These are phyloP conservation scores for Boletus rubroflammeus DNA, from an alignment of 768 basidiomycete species.

Conservation along the genomic window DNA sequence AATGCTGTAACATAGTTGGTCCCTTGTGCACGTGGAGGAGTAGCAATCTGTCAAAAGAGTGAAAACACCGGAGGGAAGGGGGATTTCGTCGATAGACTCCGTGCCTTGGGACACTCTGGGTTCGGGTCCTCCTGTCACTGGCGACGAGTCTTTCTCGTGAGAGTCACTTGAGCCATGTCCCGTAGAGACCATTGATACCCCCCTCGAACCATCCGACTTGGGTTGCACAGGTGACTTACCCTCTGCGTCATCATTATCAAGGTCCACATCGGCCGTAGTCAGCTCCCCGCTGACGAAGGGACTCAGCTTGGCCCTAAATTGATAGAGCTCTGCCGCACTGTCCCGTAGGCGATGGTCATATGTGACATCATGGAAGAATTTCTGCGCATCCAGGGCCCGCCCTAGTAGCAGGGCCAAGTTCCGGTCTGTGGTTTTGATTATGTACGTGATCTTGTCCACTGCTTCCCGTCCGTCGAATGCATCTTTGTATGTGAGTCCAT, in stretches of 20 bases:
- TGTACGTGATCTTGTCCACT: conserved; percentile 94
- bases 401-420: conserved; percentile 95
- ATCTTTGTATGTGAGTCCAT: conserved; percentile 94
- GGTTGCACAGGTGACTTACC: conserved; percentile 26
- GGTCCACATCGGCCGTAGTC: conserved; percentile 32
- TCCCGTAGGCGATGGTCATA: conserved; percentile 96
- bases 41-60: conserved; percentile 97
- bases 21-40: conserved; percentile 93
- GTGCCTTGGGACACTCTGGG: conserved; percentile 37
- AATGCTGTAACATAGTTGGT: conserved; percentile 95
- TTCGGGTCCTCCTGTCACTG: conserved; percentile 18
- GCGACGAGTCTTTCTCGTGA: conserved; percentile 34
- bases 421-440: conserved; percentile 97
- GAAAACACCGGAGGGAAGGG: conserved; percentile 90
- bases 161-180: conserved; percentile 36
- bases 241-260: conserved; percentile 35
- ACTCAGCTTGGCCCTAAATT: conserved; percentile 82
- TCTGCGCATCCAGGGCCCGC: conserved; percentile 93
- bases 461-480: conserved; percentile 97
- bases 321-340: conserved; percentile 84
- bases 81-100: conserved; percentile 54
- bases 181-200: conserved; percentile 22
- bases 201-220: conserved; percentile 18
- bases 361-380: conserved; percentile 99
- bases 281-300: conserved; percentile 83